phyloP scores from a whole-genome alignment of 2,329 filamentous ascomycete species.

The Pseudogymnoascus sp. region DNA sequence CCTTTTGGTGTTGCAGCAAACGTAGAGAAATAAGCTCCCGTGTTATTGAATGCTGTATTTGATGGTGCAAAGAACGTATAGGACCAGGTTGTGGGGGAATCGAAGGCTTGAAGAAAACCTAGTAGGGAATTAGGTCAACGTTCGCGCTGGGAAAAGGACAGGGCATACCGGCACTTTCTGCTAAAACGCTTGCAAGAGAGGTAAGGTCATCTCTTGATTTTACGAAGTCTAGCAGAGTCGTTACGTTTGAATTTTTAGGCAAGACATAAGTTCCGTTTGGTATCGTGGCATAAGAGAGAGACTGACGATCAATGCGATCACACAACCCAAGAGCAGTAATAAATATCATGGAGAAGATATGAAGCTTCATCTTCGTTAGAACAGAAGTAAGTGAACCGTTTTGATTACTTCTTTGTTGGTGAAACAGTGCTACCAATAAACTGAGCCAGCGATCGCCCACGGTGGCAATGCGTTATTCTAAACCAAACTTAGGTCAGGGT shows the following conservation, averaged over 20 bases:
- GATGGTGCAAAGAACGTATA: constrained; percentile 28
- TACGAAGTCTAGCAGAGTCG: constrained; percentile 13
- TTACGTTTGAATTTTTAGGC: constrained; percentile 6
- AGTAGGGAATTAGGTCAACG: neutral
- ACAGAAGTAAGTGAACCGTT: neutral
- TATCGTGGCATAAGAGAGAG: constrained; percentile 10
- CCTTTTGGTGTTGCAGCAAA: constrained; percentile 22
- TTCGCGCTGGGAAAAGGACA: neutral
- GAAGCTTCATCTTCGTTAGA: constrained; percentile 6
- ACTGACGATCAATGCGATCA: constrained; percentile 6
- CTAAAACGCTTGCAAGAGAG: constrained; percentile 12
- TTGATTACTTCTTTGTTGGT: neutral
- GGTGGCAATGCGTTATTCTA: neutral
- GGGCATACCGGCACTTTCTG: constrained; percentile 12
- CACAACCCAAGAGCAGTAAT: neutral
- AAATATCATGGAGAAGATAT: neutral
- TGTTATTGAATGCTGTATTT: constrained; percentile 25
- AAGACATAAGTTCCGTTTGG: constrained; percentile 6
- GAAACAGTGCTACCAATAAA: neutral
- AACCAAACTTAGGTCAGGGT: neutral
- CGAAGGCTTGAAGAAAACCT: constrained; percentile 26
- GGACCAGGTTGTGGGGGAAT: constrained; percentile 21
- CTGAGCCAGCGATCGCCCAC: neutral
- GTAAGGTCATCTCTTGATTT: constrained; percentile 14
- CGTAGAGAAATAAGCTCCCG: constrained; percentile 23